A percentile compares a stretch with the other conserved stretches of the same genome.
These are phyloP conservation scores for Wickerhamiella occidentalis DNA, from an alignment of 805 yeast species.

Conservation along the genomic window DNA sequence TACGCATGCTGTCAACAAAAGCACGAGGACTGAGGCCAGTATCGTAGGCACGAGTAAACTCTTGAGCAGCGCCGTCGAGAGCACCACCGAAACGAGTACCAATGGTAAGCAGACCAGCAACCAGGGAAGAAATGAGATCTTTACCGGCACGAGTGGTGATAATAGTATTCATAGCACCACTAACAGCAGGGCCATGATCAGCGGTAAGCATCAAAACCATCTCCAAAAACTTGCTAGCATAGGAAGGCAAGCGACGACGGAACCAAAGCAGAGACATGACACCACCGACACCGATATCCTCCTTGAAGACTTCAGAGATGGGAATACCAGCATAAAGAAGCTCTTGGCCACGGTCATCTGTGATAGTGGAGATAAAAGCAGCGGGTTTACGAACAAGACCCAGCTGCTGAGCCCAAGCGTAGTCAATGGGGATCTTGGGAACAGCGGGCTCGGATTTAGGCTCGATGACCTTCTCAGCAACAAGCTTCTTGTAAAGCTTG, in stretches of 20 bases:
- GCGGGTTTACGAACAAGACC: constrained; percentile 39
- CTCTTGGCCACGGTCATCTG: constrained; percentile 39
- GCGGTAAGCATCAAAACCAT: constrained; percentile 41
- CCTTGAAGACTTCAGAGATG: constrained; percentile 36
- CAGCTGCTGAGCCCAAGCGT: constrained; percentile 38
- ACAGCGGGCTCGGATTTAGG: constrained; percentile 35
- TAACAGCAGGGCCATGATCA: constrained; percentile 38
- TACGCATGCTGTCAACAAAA: constrained; percentile 37
- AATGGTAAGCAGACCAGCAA: constrained; percentile 35
- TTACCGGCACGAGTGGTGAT: constrained; percentile 39
- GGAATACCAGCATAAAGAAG: constrained; percentile 37
- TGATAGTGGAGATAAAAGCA: constrained; percentile 36
- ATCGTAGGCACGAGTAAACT: constrained; percentile 35
- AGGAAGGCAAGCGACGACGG: constrained; percentile 34
- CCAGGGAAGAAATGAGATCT: constrained; percentile 36
- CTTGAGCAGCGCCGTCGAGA: constrained; percentile 37
- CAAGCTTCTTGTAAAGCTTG: constrained; percentile 68
- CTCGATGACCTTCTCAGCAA: constrained; percentile 29
- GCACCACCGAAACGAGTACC: constrained; percentile 39
- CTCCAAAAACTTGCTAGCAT: constrained; percentile 36
- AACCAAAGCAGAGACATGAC: constrained; percentile 38
- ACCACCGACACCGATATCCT: constrained; percentile 38
- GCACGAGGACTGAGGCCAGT: constrained; percentile 36
- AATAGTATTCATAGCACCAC: constrained; percentile 39
- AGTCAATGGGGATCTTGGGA: constrained; percentile 38